Evolutionary conservation across 148 eudicot species (phyloP).

Genomic region (Heliosperma pusillum): DNA sequence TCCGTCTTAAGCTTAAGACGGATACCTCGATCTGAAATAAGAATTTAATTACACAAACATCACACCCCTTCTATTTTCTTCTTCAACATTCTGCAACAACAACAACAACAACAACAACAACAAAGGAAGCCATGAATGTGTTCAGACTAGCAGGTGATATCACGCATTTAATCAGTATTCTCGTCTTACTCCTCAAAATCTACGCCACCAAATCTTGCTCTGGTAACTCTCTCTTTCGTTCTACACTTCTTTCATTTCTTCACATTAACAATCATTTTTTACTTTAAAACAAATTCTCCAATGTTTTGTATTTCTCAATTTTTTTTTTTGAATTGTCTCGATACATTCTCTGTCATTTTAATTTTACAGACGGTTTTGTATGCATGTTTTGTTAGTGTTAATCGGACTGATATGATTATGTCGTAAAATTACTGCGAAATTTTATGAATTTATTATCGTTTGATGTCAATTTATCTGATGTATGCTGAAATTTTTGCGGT

Average conservation of each 20-base stretch:
- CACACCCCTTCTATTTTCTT: too few relatives aligned
- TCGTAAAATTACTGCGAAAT: neutral
- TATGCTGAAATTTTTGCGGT: neutral
- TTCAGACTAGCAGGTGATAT: constrained; percentile 81
- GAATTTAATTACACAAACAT: too few relatives aligned
- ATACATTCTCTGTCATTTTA: neutral
- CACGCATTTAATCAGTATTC: constrained; percentile 69
- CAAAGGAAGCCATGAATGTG: constrained; percentile 49
- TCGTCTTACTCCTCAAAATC: constrained; percentile 76
- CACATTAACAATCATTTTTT: too few relatives aligned
- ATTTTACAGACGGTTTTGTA: too few relatives aligned
- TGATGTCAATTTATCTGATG: too few relatives aligned
- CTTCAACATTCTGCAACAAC: too few relatives aligned
- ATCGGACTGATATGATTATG: neutral
- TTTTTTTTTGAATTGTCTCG: neutral
- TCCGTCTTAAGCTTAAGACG: too few relatives aligned
- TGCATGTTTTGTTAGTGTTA: neutral
- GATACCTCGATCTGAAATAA: too few relatives aligned
- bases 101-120: too few relatives aligned
- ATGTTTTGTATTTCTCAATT: too few relatives aligned
- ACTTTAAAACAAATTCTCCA: too few relatives aligned
- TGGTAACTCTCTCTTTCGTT: constrained; percentile 33
- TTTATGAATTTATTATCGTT: too few relatives aligned
- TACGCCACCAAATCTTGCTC: constrained; percentile 85
- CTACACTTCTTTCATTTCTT: neutral